Evolutionary conservation across 176 grass and related monocot genomes (phyloP).

Genomic region (Musa beccarii): DNA sequence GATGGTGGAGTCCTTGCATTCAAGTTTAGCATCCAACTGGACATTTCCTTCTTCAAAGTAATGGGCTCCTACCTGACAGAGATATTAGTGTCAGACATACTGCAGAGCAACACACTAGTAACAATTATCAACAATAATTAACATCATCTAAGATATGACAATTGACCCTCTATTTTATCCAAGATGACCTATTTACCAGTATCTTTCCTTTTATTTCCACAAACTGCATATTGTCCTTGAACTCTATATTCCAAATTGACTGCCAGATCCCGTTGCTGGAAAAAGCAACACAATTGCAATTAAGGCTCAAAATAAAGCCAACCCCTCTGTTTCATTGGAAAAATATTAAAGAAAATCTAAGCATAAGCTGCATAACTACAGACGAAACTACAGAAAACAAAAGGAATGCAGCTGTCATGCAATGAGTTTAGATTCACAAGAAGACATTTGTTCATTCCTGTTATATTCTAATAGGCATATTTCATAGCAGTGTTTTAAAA

Average conservation of each 20-base stretch:
- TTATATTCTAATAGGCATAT: neutral
- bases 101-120: neutral
- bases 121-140: neutral
- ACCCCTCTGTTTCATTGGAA: neutral
- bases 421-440: neutral
- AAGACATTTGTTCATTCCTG: neutral
- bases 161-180: neutral
- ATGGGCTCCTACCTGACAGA: slow-evolving; percentile 71
- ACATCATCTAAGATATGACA: neutral
- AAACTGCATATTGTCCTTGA: slow-evolving; percentile 64
- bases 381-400: neutral
- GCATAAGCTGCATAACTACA: neutral
- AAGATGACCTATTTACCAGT: slow-evolving; percentile 36
- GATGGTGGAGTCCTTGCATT: slow-evolving; percentile 69
- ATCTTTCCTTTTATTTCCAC: slow-evolving; percentile 88
- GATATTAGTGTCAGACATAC: neutral
- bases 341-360: neutral
- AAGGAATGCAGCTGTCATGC: neutral
- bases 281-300: slow-evolving; percentile 20
- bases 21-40: slow-evolving; percentile 79
- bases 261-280: slow-evolving; percentile 82
- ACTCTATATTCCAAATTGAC: slow-evolving; percentile 76
- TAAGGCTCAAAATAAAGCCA: neutral
- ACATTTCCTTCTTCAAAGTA: slow-evolving; percentile 99
- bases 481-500: too few species aligned